These are phyloP conservation scores for Trypanosoma mega DNA, from an alignment of 208 protist genomes.

Conservation along the genomic window DNA sequence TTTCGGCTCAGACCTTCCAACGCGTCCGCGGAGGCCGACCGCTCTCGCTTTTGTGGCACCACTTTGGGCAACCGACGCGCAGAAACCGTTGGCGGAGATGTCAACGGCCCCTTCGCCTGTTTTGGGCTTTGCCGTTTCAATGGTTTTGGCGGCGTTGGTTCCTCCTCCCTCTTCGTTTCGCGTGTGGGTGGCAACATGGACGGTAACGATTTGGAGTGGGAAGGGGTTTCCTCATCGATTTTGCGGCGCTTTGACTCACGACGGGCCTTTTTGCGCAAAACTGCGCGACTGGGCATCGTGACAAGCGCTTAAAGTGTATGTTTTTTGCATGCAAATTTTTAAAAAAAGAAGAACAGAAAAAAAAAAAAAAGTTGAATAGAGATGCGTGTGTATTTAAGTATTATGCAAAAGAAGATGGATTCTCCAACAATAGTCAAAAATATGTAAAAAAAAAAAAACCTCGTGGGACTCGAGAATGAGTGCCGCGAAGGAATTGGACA, in stretches of 20 bases:
- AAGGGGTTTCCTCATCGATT: constrained; percentile 4
- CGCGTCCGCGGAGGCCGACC: constrained; percentile 8
- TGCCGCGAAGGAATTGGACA: too few relatives aligned
- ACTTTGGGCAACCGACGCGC: not conserved
- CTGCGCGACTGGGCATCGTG: constrained; percentile 78
- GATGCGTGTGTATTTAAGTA: too few relatives aligned
- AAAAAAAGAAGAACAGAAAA: constrained; percentile 18
- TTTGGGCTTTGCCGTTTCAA: too few relatives aligned
- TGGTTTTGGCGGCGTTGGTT: too few relatives aligned
- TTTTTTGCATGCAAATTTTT: not conserved
- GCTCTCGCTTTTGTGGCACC: constrained; percentile 6
- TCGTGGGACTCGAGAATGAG: too few relatives aligned
- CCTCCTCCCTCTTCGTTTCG: too few relatives aligned
- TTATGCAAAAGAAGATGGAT: too few relatives aligned
- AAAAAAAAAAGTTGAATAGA: constrained; percentile 17
- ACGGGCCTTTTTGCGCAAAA: constrained; percentile 78
- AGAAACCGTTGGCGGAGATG: not conserved
- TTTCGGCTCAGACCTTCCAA: constrained; percentile 55
- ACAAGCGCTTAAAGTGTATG: constrained; percentile 1
- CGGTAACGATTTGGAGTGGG: not conserved
- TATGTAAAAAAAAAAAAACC: too few relatives aligned
- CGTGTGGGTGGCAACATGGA: too few relatives aligned
- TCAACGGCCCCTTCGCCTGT: not conserved
- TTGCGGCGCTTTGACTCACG: constrained; percentile 69
- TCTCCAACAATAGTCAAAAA: too few relatives aligned